A percentile compares a stretch with the other conserved stretches of the same genome.
Conservation (phyloP, 805 yeast species). For the Saccharomycopsis schoenii region DNA sequence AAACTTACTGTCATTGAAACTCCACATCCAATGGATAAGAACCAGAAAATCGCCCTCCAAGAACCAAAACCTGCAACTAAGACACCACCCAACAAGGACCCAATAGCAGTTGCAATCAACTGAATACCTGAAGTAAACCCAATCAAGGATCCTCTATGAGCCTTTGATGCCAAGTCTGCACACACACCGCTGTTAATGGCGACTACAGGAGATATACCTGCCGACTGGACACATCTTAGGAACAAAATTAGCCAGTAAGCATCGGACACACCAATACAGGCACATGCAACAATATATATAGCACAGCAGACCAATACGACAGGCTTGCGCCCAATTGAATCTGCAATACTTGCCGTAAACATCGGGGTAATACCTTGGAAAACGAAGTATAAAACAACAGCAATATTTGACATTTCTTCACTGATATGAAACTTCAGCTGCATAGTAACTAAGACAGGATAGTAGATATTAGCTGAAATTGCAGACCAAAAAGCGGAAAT, state of each 20-base stretch:
- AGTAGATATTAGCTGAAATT: constrained; percentile 66
- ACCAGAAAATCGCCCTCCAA: constrained; percentile 79
- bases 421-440: constrained; percentile 44
- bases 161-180: constrained; percentile 61
- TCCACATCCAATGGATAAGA: constrained; percentile 58
- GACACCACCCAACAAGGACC: constrained; percentile 58
- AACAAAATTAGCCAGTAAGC: constrained; percentile 54
- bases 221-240: constrained; percentile 66
- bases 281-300: constrained; percentile 49
- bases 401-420: constrained; percentile 53
- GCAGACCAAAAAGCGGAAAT: constrained; percentile 49
- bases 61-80: constrained; percentile 37
- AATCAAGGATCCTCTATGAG: constrained; percentile 59
- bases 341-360: constrained; percentile 48
- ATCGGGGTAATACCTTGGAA: constrained; percentile 57
- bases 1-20: constrained; percentile 28
- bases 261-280: constrained; percentile 53
- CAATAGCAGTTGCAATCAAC: constrained; percentile 66
- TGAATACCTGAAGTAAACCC: constrained; percentile 59
- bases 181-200: constrained; percentile 61
- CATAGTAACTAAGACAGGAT: constrained; percentile 61
- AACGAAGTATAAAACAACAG: constrained; percentile 68
- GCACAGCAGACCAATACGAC: constrained; percentile 44
- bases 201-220: constrained; percentile 67
- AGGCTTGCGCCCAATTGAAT: constrained; percentile 48